Base-by-base conservation (phyloP, 371 early-diverging fungal species). In the Amoeboradix gromovi region DNA sequence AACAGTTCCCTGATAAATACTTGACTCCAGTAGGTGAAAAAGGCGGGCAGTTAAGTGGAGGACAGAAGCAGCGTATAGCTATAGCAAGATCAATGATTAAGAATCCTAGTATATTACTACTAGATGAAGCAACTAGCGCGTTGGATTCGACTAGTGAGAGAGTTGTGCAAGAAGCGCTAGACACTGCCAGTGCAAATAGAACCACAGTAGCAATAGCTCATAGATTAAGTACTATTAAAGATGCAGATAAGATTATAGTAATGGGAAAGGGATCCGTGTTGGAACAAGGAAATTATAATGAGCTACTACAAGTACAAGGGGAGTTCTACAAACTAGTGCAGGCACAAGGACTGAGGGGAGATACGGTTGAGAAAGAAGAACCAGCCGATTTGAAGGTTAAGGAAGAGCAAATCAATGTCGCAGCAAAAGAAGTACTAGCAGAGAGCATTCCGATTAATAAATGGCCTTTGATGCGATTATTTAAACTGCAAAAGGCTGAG, bases 121-220 rank as follows among this genome's bases (percentile, higher is more conserved):
- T 97, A 31, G 98, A 98, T 73, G 98, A 98, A 74, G 93, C 98
- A 0, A 97, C 98, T 0, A 86, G 88, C 0, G 92, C 94, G 0
- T 73, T 94, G 66, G 94, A 94, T 75, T 83, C 86, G 28, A 67
- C 74, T 28, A 74, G 77, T 30, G 84, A 84, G 71, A 70, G 74
- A 0, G 71, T 77, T 30, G 78, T 79, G 12, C 79, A 79, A 71
- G 66, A 28, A 32, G 84, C 86, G 0, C 75, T 87, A 27, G 82
- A 83, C 30, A 69, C 69, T 28, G 76, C 80, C 66, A 77, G 81
- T 76, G 75, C 79, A 32, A 82, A 80, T 30, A 78, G 79, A 72
- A 87, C 87, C n/a, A 85, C 86, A 70, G 80, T 88, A 29, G 85
- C 85, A 75, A 80, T 87, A 71, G 89, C 90, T 0, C 91, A 87